These are phyloP conservation scores for Colletotrichum sp. DNA, from an alignment of 2,329 filamentous ascomycete genomes.

Conservation along the genomic window DNA sequence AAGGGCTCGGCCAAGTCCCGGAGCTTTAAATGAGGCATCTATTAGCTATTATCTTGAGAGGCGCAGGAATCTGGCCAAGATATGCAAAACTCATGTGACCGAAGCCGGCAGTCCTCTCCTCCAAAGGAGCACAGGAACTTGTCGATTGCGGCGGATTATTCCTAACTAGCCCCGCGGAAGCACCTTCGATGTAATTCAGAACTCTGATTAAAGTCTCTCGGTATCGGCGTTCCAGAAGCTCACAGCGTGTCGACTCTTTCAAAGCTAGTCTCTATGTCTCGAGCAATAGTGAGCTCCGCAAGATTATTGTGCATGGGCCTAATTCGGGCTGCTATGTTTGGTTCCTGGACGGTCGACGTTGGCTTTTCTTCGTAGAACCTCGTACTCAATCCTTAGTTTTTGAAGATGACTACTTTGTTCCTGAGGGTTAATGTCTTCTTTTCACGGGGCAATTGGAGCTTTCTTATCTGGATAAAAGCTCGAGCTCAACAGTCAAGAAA, in stretches of 20 bases:
- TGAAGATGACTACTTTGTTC: no score
- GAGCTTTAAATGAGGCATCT: neutral
- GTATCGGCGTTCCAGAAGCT: neutral
- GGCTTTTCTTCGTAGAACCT: neutral
- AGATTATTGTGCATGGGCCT: neutral
- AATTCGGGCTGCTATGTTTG: neutral
- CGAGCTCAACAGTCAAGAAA: no score
- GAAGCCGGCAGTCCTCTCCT: neutral
- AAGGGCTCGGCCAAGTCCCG: neutral
- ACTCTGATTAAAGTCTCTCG: neutral
- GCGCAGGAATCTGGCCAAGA: neutral
- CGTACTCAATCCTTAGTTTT: neutral
- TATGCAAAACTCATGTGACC: neutral
- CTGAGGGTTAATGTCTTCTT: no score
- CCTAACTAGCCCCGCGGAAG: neutral
- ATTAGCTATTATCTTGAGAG: neutral
- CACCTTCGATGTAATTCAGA: neutral
- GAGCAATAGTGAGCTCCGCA: neutral
- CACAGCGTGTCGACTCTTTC: neutral
- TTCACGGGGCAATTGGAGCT: no score
- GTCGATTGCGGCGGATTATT: neutral
- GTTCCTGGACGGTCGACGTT: neutral
- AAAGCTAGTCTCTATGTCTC: neutral
- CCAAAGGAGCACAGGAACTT: neutral
- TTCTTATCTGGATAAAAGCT: no score